Evolutionary conservation across 192 early-diverging fungal genomes (phyloP).

Genomic region (Backusella tarrabulga): DNA sequence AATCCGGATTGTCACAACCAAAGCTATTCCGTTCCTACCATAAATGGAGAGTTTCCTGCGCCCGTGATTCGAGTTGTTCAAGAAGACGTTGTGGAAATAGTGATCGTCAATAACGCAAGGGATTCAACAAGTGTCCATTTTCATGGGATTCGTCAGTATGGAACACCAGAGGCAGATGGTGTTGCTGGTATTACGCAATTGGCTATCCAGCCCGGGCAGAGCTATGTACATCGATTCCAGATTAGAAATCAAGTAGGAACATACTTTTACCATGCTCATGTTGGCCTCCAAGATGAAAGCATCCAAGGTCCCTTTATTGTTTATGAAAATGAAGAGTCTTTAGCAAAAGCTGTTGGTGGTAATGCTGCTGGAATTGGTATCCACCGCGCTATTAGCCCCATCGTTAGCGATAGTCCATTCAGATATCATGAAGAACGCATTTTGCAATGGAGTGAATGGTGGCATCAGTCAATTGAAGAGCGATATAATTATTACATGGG

Average conservation of each 20-base stretch:
- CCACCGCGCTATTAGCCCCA: background rate
- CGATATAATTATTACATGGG: background rate
- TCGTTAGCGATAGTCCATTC: background rate
- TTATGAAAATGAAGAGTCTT: conserved; percentile 9
- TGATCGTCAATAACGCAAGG: conserved; percentile 27
- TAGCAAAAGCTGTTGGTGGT: background rate
- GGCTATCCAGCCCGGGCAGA: conserved; percentile 44
- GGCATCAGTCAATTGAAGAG: conserved; percentile 25
- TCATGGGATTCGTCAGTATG: conserved; percentile 44
- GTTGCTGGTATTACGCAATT: conserved; percentile 59
- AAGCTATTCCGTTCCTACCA: background rate
- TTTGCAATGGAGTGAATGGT: conserved; percentile 36
- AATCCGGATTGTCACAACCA: background rate
- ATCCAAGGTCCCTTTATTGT: background rate
- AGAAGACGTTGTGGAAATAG: conserved; percentile 43
- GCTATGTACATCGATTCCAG: conserved; percentile 43
- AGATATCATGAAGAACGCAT: conserved; percentile 44
- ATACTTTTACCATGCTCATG: conserved; percentile 38
- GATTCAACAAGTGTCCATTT: conserved; percentile 45
- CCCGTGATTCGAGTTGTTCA: conserved; percentile 48
- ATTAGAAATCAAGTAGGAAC: conserved; percentile 40
- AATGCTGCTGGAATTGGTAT: background rate
- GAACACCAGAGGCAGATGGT: conserved; percentile 44
- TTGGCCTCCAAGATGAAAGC: conserved; percentile 10
- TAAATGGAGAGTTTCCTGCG: conserved; percentile 51